phyloP scores from a whole-genome alignment of 768 basidiomycete species.

The Naganishia kalamii region DNA sequence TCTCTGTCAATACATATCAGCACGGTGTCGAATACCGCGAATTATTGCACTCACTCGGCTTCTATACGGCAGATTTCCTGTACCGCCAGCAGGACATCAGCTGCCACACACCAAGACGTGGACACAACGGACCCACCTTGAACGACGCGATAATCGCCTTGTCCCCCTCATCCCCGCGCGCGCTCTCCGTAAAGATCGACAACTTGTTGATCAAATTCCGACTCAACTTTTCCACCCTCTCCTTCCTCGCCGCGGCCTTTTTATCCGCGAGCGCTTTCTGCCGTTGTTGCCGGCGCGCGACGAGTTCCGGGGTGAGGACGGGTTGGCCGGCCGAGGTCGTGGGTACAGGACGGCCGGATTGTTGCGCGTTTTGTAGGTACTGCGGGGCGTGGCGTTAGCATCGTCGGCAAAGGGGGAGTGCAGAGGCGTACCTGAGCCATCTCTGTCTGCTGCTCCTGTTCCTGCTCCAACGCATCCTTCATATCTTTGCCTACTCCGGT shows the following conservation, averaged over 20 bases:
- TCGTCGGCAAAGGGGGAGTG: not conserved
- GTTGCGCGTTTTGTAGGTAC: not conserved
- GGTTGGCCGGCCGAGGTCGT: slow-evolving; percentile 37
- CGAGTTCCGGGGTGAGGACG: slow-evolving; percentile 39
- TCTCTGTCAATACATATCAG: slow-evolving; percentile 25
- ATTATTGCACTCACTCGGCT: slow-evolving; percentile 26
- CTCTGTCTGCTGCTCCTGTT: slow-evolving; percentile 39
- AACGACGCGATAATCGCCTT: slow-evolving; percentile 39
- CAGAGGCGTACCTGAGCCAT: slow-evolving; percentile 27
- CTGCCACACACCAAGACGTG: slow-evolving; percentile 20
- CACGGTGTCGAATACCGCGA: slow-evolving; percentile 20
- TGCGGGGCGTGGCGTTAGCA: not conserved
- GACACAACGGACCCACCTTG: slow-evolving; percentile 25
- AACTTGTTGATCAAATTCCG: slow-evolving; percentile 42
- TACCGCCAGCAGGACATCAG: not conserved
- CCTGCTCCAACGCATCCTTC: slow-evolving; percentile 46
- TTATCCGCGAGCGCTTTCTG: slow-evolving; percentile 34
- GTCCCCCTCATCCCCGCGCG: slow-evolving; percentile 38
- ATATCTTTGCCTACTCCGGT: slow-evolving; percentile 32
- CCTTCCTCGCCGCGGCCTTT: slow-evolving; percentile 37
- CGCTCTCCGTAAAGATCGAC: slow-evolving; percentile 44
- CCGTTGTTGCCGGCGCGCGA: slow-evolving; percentile 34
- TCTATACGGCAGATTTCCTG: slow-evolving; percentile 44
- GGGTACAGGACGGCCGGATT: slow-evolving; percentile 21
- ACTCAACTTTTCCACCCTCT: slow-evolving; percentile 43